These are phyloP conservation scores for Wickerhamiella alocasiicola DNA, from an alignment of 805 yeast species.

Conservation along the genomic window DNA sequence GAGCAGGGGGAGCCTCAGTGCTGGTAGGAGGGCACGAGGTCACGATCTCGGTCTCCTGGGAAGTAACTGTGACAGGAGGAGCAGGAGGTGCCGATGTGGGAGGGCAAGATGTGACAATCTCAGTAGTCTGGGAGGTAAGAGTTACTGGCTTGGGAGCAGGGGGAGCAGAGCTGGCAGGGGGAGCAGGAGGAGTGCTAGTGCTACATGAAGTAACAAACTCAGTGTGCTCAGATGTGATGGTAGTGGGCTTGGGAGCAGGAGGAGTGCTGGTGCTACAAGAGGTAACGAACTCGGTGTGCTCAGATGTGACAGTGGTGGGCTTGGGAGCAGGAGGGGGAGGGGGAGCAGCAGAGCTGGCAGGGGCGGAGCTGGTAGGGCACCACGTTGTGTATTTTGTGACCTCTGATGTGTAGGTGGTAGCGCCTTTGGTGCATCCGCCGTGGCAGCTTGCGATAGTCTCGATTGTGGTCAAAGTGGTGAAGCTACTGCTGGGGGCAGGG, in stretches of 20 bases:
- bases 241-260: not conserved
- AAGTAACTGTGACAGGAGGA: not conserved
- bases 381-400: constrained; percentile 1
- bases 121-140: not conserved
- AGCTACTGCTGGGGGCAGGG: not conserved
- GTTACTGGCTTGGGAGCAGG: not conserved
- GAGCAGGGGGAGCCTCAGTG: constrained; percentile 22
- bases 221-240: not conserved
- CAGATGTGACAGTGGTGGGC: not conserved
- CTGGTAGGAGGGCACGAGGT: too few species aligned
- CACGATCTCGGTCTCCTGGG: too few species aligned
- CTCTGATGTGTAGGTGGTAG: not conserved
- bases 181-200: not conserved
- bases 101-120: too few species aligned
- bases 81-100: not conserved
- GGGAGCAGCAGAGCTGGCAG: not conserved
- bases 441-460: constrained; percentile 8
- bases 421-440: constrained; percentile 9
- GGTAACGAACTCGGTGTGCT: not conserved
- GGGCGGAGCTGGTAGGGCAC: constrained; percentile 1
- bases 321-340: constrained; percentile 1
- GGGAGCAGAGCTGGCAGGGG: constrained; percentile 4
- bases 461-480: constrained; percentile 17
- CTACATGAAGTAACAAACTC: too few species aligned
- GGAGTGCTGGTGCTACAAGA: not conserved